Evolutionary conservation across 2,329 filamentous ascomycete genomes (phyloP), one percentile per base, ranked within the genome.

Genomic region (Colletotrichum costaricense): DNA sequence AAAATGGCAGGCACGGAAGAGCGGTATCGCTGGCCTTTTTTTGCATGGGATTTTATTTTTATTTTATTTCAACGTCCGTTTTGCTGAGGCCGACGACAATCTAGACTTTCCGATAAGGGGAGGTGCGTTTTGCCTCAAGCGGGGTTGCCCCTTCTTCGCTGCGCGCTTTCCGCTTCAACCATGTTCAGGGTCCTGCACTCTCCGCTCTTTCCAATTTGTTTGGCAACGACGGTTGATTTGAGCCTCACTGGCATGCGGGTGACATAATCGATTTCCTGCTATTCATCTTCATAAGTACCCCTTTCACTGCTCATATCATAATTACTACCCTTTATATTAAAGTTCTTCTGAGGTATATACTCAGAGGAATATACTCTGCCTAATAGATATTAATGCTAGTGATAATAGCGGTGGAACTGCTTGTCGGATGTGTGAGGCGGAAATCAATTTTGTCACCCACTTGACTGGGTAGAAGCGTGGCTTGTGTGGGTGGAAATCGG

Each of bases 61-160:
- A 55, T 55, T 56, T 62, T 63, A 28, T 60, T 38, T 68, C 42
- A 63, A 35, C 57, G 22, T n/a, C 28, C 7, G 42, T 49, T 49
- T 35, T 11, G 26, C 42, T 63, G 59, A 73, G 67, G 60, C 30
- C 62, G 60, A 73, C 56, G 67, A 73, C 71, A 73, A 73, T 71
- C 71, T 73, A 73, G 71, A 66, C 71, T 66, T 73, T 71, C 62
- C 67, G 71, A 73, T 71, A 73, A 73, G 71, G 56, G 62, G 67
- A 71, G 49, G 67, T 66, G 67, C 55, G 67, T 70, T 67, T 72
- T 73, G 70, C 56, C 70, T 73, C 67, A 63, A 73, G 71, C 71
- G 71, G 71, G 71, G 71, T 71, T 70, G 67, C 49, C 71, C 71
- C 70, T 65, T 65, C 49, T 80, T 12, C 78, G 54, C 22, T 55